phyloP scores from a whole-genome alignment of 2,329 filamentous ascomycete species.

The Dactylellina leptospora region DNA sequence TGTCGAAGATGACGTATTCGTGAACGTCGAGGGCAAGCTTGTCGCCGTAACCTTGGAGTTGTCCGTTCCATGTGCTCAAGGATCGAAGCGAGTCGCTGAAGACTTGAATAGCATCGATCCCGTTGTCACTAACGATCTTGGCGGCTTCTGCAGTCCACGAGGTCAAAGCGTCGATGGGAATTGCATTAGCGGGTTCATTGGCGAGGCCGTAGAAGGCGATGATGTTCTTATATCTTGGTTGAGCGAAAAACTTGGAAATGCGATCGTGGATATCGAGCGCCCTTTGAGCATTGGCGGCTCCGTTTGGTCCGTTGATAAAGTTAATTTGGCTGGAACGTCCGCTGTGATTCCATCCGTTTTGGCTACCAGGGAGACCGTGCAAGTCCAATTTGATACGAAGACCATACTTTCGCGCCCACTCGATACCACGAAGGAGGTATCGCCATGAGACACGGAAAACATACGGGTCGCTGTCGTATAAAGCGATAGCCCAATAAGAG shows the following conservation, averaged over 20 bases:
- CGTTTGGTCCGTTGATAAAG: slow-evolving; percentile 89
- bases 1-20: slow-evolving; percentile 98
- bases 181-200: slow-evolving; percentile 88
- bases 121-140: slow-evolving; percentile 76
- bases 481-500: slow-evolving; percentile 91
- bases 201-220: slow-evolving; percentile 91
- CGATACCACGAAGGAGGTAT: slow-evolving; percentile 89
- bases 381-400: slow-evolving; percentile 91
- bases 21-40: slow-evolving; percentile 93
- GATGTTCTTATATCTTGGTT: slow-evolving; percentile 90
- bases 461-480: slow-evolving; percentile 87
- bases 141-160: slow-evolving; percentile 81
- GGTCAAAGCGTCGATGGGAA: slow-evolving; percentile 73
- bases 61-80: slow-evolving; percentile 86
- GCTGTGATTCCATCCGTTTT: slow-evolving; percentile 98
- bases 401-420: slow-evolving; percentile 91
- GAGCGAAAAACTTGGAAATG: slow-evolving; percentile 92
- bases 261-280: slow-evolving; percentile 87
- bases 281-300: slow-evolving; percentile 59
- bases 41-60: slow-evolving; percentile 74
- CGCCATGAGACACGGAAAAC: slow-evolving; percentile 87
- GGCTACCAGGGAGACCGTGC: slow-evolving; percentile 86
- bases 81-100: slow-evolving; percentile 97
- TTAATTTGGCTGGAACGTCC: slow-evolving; percentile 80
- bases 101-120: slow-evolving; percentile 73